These are phyloP conservation scores for Yarrowia phangngaensis DNA, from an alignment of 805 yeast species.

Conservation along the genomic window DNA sequence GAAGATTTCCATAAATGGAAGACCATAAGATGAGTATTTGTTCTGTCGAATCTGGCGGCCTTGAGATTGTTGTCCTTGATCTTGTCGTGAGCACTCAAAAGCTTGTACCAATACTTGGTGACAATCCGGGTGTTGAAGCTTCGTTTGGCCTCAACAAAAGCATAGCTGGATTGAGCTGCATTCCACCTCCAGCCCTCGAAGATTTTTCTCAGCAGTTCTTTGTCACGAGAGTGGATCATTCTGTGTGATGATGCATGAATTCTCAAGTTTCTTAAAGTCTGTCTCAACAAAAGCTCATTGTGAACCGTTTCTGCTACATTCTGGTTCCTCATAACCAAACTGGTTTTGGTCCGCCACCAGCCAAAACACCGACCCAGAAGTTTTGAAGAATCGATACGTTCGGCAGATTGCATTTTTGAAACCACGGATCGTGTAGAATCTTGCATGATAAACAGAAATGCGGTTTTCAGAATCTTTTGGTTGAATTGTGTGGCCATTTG, in stretches of 20 bases:
- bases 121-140: neutral
- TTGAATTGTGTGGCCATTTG: slow-evolving; percentile 1
- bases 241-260: neutral
- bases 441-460: neutral
- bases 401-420: neutral
- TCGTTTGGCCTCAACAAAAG: neutral
- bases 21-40: slow-evolving; percentile 1
- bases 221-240: neutral
- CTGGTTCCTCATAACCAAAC: neutral
- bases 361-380: neutral
- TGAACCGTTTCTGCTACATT: neutral
- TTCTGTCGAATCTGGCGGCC: slow-evolving; percentile 4
- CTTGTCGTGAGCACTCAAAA: neutral
- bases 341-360: slow-evolving; percentile 5
- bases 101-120: slow-evolving; percentile 2
- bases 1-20: neutral
- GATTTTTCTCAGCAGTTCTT: neutral
- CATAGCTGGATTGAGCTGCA: slow-evolving; percentile 3
- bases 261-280: neutral
- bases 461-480: neutral
- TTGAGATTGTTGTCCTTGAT: neutral
- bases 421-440: neutral
- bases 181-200: slow-evolving; percentile 16
- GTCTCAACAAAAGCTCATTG: neutral
- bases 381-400: neutral